Evolutionary conservation across 371 early-diverging fungal genomes (phyloP).

Genomic region (Syncephalis plumigaleata): DNA sequence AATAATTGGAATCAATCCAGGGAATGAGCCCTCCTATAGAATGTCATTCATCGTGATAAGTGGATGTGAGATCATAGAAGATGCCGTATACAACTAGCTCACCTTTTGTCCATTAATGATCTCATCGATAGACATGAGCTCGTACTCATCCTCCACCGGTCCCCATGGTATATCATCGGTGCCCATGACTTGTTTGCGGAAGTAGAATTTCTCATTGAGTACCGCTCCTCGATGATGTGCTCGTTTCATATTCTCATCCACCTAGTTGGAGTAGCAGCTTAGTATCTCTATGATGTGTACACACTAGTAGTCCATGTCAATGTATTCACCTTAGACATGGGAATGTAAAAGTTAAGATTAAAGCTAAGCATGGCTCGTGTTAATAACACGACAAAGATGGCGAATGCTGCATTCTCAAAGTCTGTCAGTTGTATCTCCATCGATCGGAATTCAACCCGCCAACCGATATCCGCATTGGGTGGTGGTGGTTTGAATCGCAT

Average conservation of each 20-base stretch:
- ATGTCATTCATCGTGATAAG: too few relatives aligned
- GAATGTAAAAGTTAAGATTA: conserved; percentile 90
- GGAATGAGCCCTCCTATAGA: conserved; percentile 45
- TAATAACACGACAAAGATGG: conserved; percentile 84
- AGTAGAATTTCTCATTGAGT: conserved; percentile 66
- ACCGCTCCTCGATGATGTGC: conserved; percentile 83
- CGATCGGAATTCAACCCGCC: conserved; percentile 97
- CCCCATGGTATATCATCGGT: background rate
- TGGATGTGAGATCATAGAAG: too few relatives aligned
- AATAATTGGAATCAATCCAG: conserved; percentile 74
- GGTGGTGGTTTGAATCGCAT: conserved; percentile 98
- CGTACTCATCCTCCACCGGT: conserved; percentile 35
- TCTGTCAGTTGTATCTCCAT: conserved; percentile 98
- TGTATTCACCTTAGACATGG: conserved; percentile 61
- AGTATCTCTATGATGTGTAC: too few relatives aligned
- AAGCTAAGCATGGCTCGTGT: conserved; percentile 82
- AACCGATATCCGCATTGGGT: conserved; percentile 75
- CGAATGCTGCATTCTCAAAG: conserved; percentile 95
- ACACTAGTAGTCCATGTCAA: too few relatives aligned
- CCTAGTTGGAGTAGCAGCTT: conserved; percentile 26
- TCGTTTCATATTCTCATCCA: conserved; percentile 88
- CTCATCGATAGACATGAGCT: conserved; percentile 74
- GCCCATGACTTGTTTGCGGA: conserved; percentile 55
- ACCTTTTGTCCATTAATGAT: conserved; percentile 79
- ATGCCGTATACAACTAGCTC: background rate